A percentile compares a stretch with the other conserved stretches of the same genome.
Evolutionary conservation across 148 eudicot genomes (phyloP).

Genomic region (Fallopia convolvulus): DNA sequence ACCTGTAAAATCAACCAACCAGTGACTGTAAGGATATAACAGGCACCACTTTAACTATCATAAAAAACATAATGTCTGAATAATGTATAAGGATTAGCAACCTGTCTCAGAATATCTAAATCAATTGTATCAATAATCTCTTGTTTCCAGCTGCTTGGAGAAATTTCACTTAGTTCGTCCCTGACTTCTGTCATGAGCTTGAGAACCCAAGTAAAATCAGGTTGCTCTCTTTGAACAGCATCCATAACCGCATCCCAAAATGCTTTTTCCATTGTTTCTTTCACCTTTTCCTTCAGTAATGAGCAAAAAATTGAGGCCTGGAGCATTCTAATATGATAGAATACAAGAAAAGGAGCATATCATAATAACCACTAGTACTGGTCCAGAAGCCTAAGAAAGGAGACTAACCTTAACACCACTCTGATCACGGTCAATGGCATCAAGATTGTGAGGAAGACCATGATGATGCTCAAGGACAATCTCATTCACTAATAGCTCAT

Average conservation of each 20-base stretch:
- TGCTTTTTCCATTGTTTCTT: slow-evolving; percentile 79
- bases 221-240: slow-evolving; percentile 62
- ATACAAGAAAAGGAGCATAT: neutral
- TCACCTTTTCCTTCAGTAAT: slow-evolving; percentile 45
- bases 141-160: slow-evolving; percentile 75
- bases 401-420: slow-evolving; percentile 46
- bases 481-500: slow-evolving; percentile 77
- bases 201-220: slow-evolving; percentile 64
- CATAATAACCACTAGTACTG: neutral
- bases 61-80: neutral
- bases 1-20: slow-evolving; percentile 32
- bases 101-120: slow-evolving; percentile 70
- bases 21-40: neutral
- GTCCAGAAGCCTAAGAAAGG: neutral
- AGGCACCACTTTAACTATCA: neutral
- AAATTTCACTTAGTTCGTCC: slow-evolving; percentile 78
- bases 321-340: slow-evolving; percentile 2
- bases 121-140: slow-evolving; percentile 69
- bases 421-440: slow-evolving; percentile 33
- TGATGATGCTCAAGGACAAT: slow-evolving; percentile 58
- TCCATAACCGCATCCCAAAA: slow-evolving; percentile 87
- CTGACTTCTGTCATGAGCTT: slow-evolving; percentile 85
- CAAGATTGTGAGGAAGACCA: slow-evolving; percentile 37
- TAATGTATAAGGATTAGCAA: slow-evolving; percentile 15
- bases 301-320: neutral